Evolutionary conservation across 78 protist genomes (phyloP).

Genomic region (Dictyostelium purpureum): DNA sequence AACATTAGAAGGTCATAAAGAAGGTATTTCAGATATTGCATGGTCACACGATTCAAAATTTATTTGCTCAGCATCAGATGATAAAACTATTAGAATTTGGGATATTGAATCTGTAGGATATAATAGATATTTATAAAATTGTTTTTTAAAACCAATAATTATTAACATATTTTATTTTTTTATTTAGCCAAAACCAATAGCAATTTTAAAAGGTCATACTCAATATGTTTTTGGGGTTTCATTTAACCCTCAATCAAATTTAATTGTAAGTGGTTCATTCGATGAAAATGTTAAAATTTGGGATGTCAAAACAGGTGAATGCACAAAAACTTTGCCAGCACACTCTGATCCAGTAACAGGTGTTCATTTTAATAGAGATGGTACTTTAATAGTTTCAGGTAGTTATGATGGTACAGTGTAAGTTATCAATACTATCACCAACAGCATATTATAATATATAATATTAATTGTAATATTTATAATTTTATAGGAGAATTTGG

Average conservation of each 20-base stretch:
- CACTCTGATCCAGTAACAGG: constrained; percentile 95
- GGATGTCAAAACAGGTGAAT: constrained; percentile 84
- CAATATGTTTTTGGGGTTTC: constrained; percentile 88
- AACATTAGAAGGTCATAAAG: constrained; percentile 76
- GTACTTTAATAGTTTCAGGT: constrained; percentile 90
- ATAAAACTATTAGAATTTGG: constrained; percentile 89
- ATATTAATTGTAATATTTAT: background rate
- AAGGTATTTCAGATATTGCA: constrained; percentile 85
- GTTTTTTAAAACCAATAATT: background rate
- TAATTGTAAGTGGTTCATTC: constrained; percentile 93
- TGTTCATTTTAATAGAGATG: constrained; percentile 94
- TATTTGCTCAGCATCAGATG: constrained; percentile 92
- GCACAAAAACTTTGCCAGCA: constrained; percentile 85
- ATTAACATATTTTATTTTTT: background rate
- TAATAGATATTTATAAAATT: background rate
- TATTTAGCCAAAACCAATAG: constrained; percentile 37
- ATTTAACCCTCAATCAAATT: constrained; percentile 91
- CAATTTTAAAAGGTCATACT: constrained; percentile 89
- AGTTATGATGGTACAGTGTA: constrained; percentile 90
- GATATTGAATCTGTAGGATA: constrained; percentile 71
- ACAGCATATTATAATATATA: background rate
- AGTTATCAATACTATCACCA: background rate
- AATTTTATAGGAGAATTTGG: constrained; percentile 91
- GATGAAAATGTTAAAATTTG: constrained; percentile 91
- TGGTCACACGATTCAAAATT: constrained; percentile 83